Evolutionary conservation across 2,329 filamentous ascomycete genomes (phyloP).

Genomic region (Arachnomyces sp.): DNA sequence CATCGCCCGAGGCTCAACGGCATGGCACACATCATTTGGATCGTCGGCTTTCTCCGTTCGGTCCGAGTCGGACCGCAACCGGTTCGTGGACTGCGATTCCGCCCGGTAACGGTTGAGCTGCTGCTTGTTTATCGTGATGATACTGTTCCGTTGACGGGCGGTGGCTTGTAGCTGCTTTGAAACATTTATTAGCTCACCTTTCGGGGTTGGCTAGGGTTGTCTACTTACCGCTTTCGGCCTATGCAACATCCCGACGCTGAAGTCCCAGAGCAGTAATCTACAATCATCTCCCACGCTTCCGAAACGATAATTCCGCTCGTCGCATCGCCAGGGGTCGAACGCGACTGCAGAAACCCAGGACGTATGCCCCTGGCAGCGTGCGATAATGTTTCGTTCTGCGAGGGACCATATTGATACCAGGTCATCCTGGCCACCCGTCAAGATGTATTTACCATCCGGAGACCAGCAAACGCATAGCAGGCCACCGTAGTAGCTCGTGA

Average conservation of each 20-base stretch:
- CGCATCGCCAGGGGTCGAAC: slow-evolving; percentile 95
- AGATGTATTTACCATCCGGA: slow-evolving; percentile 88
- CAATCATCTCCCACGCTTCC: slow-evolving; percentile 94
- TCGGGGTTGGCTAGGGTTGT: slow-evolving; percentile 1
- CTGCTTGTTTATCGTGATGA: slow-evolving; percentile 21
- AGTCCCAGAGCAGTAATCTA: slow-evolving; percentile 88
- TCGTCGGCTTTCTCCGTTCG: slow-evolving; percentile 41
- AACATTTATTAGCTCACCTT: background rate
- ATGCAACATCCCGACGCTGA: slow-evolving; percentile 92
- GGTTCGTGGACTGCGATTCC: slow-evolving; percentile 50
- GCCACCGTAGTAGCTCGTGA: slow-evolving; percentile 86
- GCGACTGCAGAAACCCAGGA: slow-evolving; percentile 91
- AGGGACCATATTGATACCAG: slow-evolving; percentile 93
- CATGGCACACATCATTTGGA: slow-evolving; percentile 57
- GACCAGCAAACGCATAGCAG: slow-evolving; percentile 95
- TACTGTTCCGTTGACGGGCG: slow-evolving; percentile 31
- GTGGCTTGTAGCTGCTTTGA: slow-evolving; percentile 25
- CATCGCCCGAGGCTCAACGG: slow-evolving; percentile 73
- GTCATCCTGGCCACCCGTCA: slow-evolving; percentile 94
- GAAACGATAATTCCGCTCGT: slow-evolving; percentile 90
- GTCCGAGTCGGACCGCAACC: slow-evolving; percentile 63
- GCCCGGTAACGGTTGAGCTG: slow-evolving; percentile 53
- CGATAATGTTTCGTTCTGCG: slow-evolving; percentile 72
- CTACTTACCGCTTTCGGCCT: slow-evolving; percentile 70
- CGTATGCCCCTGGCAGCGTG: slow-evolving; percentile 87